Evolutionary conservation across 2,329 filamentous ascomycete species (phyloP), one percentile per base, ranked within the genome.

Genomic region (Diplodia mutila): DNA sequence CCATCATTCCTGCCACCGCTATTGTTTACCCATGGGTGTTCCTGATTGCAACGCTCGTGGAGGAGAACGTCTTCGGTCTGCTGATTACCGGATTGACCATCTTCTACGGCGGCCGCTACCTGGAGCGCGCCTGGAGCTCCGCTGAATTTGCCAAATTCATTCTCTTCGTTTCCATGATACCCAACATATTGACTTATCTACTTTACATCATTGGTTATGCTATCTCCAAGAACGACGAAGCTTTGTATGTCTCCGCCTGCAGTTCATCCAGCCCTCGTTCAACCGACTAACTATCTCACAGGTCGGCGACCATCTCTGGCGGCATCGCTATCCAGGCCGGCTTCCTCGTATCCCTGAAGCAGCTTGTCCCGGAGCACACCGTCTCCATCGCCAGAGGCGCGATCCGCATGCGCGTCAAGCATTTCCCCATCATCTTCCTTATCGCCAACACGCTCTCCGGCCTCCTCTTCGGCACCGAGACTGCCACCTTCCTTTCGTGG

Each of bases 261-360:
- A 3, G 18, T 12, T 39, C 16, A 65, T 67, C 67, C 12, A 11
- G 18, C 6, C 25, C 7, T 52, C 57, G 11, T 16, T 12, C 16
- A 21, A 29, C 12, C 63, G 65, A 59, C 71, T 72, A 69, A 72
- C 71, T 55, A 21, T 8, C n/a, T n/a, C 66, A 16, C 69, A 81
- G 77, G 74, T 95, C 91, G 55, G 93, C 91, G 54, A 90, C 91
- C 70, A 92, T 98, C 75, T 92, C 91, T 73, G 95, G 95, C 73
- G 94, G 93, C 66, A 90, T 97, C 70, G 89, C 94, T 18, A 85
- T 97, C 68, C 94, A 97, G 79, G 93, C 95, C 55, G 90, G 91
- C 69, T 98, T 98, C 82, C 91, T 99, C 69, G 92, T 98, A 74
- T 92, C 94, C 66, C 97, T 98, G 81, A 98, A 97, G 81, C 95